Evolutionary conservation across 495 filamentous ascomycete genomes (phyloP), one percentile per base, ranked within the genome.

Genomic region (Parachaetomium inaequale): DNA sequence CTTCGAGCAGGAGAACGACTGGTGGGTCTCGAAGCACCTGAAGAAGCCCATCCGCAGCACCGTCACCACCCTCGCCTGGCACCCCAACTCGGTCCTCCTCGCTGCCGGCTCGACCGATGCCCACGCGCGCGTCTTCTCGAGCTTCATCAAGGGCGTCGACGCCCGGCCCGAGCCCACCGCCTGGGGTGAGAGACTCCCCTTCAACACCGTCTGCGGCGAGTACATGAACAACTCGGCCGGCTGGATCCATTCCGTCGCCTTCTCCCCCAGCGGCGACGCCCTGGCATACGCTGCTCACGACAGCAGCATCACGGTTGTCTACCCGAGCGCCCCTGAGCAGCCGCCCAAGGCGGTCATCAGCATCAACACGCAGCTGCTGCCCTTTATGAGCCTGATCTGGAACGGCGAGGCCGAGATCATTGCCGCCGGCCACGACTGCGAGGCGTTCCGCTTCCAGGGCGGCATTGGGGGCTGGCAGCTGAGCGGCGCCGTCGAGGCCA

Each of bases 21-120:
- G 95, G 95, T 98, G 94, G 94, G 93, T 98, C 7, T 96, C 92
- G 38, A 98, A 98, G 81, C 94, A 98, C 75, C 75, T 98, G 61
- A 97, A 96, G 84, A 98, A 97, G 80, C 94, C 95, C 7, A 94
- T 98, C 68, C 90, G 94, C 55, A 93, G 89, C 70, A 98, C 94
- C 49, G 90, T 98, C 67, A 97, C 94, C 45, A 90, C 89, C 2
- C 84, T 98, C 21, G 87, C 85, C 47, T 98, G 94, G 94, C 94
- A 98, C 71, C 94, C 95, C 15, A 98, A 98, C 78, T 93, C 88
- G 2, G 95, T 98, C 2, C 85, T 98, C 14, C 82, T 98, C 7
- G 94, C 92, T 2, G 91, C 95, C 55, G 94, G 94, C 29, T 95
- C 90, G 15, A 96, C 94, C 5, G 94, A 98, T 74, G 93, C 94